A percentile compares a stretch with the other conserved stretches of the same genome.
Conservation (phyloP, 2,329 filamentous ascomycete species). For the Alternaria panax region DNA sequence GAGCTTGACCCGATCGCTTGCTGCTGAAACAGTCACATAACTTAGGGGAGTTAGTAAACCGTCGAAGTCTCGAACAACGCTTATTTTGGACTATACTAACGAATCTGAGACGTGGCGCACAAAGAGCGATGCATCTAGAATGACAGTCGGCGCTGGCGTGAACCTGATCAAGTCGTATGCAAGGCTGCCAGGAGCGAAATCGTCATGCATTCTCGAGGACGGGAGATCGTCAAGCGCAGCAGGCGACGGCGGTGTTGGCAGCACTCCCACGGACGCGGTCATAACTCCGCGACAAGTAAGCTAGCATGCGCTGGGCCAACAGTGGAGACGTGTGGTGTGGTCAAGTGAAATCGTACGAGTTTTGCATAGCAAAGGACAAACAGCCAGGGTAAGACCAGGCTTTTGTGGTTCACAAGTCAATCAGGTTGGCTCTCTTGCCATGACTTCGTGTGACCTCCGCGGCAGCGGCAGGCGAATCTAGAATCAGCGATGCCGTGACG, state of each 20-base stretch:
- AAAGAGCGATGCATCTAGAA: slow-evolving; percentile 62
- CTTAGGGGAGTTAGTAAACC: not conserved
- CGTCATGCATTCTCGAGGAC: slow-evolving; percentile 15
- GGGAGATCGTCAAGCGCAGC: slow-evolving; percentile 23
- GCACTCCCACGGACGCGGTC: slow-evolving; percentile 18
- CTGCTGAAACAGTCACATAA: slow-evolving; percentile 47
- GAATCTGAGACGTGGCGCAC: slow-evolving; percentile 54
- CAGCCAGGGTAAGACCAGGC: slow-evolving; percentile 19
- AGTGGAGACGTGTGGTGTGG: slow-evolving; percentile 11
- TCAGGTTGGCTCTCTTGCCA: not conserved
- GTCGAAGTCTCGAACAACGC: not conserved
- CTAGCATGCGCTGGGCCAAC: slow-evolving; percentile 17
- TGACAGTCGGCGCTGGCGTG: slow-evolving; percentile 51
- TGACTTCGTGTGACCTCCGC: slow-evolving; percentile 1
- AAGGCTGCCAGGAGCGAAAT: slow-evolving; percentile 15
- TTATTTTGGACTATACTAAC: not conserved
- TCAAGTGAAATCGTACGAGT: slow-evolving; percentile 32
- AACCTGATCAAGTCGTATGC: slow-evolving; percentile 42
- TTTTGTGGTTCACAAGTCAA: slow-evolving; percentile 12
- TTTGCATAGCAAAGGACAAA: slow-evolving; percentile 17
- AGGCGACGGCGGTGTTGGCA: slow-evolving; percentile 15
- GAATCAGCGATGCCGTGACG: slow-evolving; percentile 1
- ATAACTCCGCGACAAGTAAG: slow-evolving; percentile 18
- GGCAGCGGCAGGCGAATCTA: not conserved
- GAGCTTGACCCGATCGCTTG: slow-evolving; percentile 44